These are phyloP conservation scores for Paulownia fortunei DNA, from an alignment of 257 asterid species.

Conservation along the genomic window DNA sequence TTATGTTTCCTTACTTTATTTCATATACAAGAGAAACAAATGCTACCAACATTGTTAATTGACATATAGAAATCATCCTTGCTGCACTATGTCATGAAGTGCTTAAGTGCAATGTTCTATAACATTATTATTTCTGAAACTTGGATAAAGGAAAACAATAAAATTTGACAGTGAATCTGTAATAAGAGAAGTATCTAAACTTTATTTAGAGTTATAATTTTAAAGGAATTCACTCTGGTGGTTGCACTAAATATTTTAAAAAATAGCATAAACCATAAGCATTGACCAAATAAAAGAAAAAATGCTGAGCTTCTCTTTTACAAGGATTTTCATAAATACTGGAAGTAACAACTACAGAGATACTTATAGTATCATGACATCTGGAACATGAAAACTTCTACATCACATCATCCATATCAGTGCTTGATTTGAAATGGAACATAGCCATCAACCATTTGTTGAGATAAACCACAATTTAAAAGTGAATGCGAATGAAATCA, in stretches of 20 bases:
- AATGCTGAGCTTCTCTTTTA: background rate
- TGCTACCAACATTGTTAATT: background rate
- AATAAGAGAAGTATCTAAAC: background rate
- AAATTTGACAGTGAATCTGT: background rate
- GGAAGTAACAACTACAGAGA: background rate
- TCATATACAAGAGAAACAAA: background rate
- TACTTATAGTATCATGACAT: background rate
- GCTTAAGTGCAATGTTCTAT: background rate
- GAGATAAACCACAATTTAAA: background rate
- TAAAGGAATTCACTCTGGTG: background rate
- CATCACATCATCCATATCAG: background rate
- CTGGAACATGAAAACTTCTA: background rate
- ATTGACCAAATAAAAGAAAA: background rate
- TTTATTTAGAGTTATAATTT: no score
- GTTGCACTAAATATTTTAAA: background rate
- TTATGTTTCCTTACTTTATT: background rate
- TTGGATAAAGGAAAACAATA: background rate
- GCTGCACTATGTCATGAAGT: background rate
- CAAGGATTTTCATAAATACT: background rate
- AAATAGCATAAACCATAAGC: background rate
- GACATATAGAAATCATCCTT: background rate
- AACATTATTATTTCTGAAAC: background rate
- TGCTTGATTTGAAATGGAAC: conserved; percentile 2
- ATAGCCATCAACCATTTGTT: background rate
- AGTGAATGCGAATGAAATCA: background rate